phyloP scores from a whole-genome alignment of 2,329 filamentous ascomycete genomes.

The Alternaria dauci region DNA sequence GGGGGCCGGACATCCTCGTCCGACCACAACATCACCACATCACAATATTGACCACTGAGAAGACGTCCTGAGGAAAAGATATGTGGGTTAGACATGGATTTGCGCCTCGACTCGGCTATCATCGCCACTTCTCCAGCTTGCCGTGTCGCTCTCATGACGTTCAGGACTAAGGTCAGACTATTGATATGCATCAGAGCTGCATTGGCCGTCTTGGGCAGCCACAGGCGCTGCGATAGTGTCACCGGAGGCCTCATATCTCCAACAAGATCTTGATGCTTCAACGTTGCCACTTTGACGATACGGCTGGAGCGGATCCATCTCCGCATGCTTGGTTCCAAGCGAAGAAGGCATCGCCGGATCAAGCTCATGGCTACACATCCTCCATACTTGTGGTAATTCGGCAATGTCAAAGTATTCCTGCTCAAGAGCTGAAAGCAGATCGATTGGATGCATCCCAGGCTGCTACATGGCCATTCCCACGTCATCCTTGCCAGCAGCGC shows the following conservation, averaged over 20 bases:
- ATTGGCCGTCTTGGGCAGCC: slow-evolving; percentile 8
- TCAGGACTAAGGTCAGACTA: slow-evolving; percentile 14
- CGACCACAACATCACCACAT: slow-evolving; percentile 26
- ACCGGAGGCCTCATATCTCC: background rate
- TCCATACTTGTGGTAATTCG: background rate
- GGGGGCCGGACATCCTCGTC: slow-evolving; percentile 37
- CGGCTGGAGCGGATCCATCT: background rate
- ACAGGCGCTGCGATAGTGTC: background rate
- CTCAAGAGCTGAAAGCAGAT: background rate
- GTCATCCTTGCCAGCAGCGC: slow-evolving; percentile 1
- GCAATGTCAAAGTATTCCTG: background rate
- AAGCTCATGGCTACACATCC: background rate
- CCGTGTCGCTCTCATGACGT: slow-evolving; percentile 15
- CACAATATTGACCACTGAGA: slow-evolving; percentile 20
- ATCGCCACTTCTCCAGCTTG: background rate
- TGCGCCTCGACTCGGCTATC: slow-evolving; percentile 3
- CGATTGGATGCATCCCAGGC: background rate
- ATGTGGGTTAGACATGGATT: slow-evolving; percentile 2
- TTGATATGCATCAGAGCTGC: slow-evolving; percentile 18
- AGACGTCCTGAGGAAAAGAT: background rate
- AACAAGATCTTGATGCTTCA: background rate
- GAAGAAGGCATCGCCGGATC: background rate
- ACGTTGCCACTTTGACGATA: background rate
- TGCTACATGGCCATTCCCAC: background rate
- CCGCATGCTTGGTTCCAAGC: background rate